phyloP scores from a whole-genome alignment of 2,329 filamentous ascomycete species.

The Penicillium sp. region DNA sequence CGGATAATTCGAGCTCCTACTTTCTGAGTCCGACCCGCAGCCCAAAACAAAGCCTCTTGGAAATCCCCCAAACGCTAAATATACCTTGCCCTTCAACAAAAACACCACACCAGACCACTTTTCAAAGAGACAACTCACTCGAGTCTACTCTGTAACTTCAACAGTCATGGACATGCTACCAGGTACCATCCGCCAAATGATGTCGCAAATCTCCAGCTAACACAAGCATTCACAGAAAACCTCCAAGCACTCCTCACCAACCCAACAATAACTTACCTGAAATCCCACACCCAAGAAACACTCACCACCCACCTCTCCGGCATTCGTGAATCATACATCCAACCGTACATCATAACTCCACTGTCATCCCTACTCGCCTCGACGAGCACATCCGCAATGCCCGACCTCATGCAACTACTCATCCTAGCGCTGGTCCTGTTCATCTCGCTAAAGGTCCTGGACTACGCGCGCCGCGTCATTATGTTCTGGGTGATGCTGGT shows the following conservation, averaged over 20 bases:
- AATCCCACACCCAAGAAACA: conserved; percentile 16
- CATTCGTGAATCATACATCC: conserved; percentile 41
- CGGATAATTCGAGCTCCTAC: neutral
- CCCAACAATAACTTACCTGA: conserved; percentile 17
- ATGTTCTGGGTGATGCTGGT: conserved; percentile 73
- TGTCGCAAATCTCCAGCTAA: neutral
- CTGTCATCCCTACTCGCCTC: conserved; percentile 35
- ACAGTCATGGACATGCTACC: neutral
- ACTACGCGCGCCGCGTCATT: conserved; percentile 69
- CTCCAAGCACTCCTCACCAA: conserved; percentile 19
- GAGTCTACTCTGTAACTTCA: neutral
- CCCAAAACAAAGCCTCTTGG: neutral
- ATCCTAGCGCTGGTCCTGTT: conserved; percentile 61
- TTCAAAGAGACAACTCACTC: neutral
- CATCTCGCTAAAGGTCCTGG: conserved; percentile 62
- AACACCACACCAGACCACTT: neutral
- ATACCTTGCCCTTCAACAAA: neutral
- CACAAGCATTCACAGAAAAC: conserved; percentile 13
- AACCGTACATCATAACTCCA: conserved; percentile 50
- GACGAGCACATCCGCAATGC: conserved; percentile 23
- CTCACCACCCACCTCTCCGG: conserved; percentile 22
- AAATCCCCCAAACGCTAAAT: neutral
- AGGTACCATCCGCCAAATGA: neutral
- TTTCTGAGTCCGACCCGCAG: neutral
- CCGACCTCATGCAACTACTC: conserved; percentile 37